Conservation (phyloP, 2,329 filamentous ascomycete genomes). For the Trichoderma sp. region DNA sequence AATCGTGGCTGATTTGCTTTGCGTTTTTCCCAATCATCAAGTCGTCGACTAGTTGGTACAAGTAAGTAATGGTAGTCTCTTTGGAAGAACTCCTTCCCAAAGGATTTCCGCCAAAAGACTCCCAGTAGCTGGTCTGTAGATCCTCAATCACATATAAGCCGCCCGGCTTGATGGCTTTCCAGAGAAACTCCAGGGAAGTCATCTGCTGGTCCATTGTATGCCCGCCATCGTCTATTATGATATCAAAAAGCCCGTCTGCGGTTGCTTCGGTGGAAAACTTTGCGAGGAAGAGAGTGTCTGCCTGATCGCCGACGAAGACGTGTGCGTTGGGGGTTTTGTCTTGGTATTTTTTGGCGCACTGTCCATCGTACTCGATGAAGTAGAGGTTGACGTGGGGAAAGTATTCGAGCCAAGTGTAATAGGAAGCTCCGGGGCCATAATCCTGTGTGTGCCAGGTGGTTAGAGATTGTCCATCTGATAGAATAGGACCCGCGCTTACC, state of each 20-base stretch:
- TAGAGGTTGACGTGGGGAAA: slow-evolving; percentile 44
- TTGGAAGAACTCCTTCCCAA: slow-evolving; percentile 29
- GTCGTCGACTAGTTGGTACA: slow-evolving; percentile 35
- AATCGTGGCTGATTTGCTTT: slow-evolving; percentile 31
- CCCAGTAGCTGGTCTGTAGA: slow-evolving; percentile 36
- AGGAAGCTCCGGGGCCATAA: slow-evolving; percentile 43
- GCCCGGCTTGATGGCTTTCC: slow-evolving; percentile 41
- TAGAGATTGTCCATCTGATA: neutral
- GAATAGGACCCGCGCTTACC: slow-evolving; percentile 27
- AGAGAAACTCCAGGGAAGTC: slow-evolving; percentile 39
- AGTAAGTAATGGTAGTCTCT: slow-evolving; percentile 33
- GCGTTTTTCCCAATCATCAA: slow-evolving; percentile 29
- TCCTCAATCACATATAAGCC: slow-evolving; percentile 42
- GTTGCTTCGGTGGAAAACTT: slow-evolving; percentile 38
- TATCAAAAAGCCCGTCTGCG: slow-evolving; percentile 38
- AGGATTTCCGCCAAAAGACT: slow-evolving; percentile 32
- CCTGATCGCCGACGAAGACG: slow-evolving; percentile 45
- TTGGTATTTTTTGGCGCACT: slow-evolving; percentile 41
- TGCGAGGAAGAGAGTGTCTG: slow-evolving; percentile 40
- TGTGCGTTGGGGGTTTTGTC: slow-evolving; percentile 39
- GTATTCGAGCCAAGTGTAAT: slow-evolving; percentile 45
- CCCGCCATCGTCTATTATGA: slow-evolving; percentile 46
- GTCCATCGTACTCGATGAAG: slow-evolving; percentile 44
- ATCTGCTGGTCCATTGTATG: slow-evolving; percentile 44
- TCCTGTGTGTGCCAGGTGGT: slow-evolving; percentile 24